phyloP scores from a whole-genome alignment of 176 grass and related monocot genomes.

The Phoenix roebelenii region DNA sequence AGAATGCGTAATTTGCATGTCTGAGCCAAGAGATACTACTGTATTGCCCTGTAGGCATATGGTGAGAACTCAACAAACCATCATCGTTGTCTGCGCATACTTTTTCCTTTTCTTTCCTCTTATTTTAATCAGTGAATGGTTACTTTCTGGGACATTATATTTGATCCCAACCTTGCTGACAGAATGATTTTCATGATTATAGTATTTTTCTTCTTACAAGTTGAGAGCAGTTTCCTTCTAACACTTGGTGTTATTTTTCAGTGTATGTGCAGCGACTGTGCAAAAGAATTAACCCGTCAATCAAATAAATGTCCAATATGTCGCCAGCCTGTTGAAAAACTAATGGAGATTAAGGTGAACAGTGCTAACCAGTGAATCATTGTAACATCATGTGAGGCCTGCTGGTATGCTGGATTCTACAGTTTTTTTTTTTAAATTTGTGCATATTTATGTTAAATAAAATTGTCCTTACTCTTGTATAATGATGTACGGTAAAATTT shows the following conservation, averaged over 20 bases:
- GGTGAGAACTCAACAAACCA: conserved; percentile 38
- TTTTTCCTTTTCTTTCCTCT: too few species aligned
- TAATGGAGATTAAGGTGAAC: conserved; percentile 79
- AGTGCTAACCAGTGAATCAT: conserved; percentile 25
- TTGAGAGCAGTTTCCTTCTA: conserved; percentile 1
- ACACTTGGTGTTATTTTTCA: conserved; percentile 35
- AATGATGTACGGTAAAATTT: not conserved
- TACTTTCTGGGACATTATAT: too few species aligned
- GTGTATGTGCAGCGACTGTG: conserved; percentile 97
- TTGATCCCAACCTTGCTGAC: too few species aligned
- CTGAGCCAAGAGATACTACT: conserved; percentile 74
- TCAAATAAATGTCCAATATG: conserved; percentile 99
- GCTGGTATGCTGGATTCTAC: not conserved
- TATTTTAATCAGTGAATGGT: too few species aligned
- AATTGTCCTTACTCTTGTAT: not conserved
- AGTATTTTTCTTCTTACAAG: too few species aligned
- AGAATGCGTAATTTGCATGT: conserved; percentile 96
- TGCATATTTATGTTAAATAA: not conserved
- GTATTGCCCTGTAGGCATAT: conserved; percentile 92
- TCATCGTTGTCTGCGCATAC: too few species aligned
- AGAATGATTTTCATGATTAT: too few species aligned
- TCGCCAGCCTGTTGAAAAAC: conserved; percentile 72
- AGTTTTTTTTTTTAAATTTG: not conserved
- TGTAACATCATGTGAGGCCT: not conserved
- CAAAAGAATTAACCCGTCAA: conserved; percentile 70